phyloP scores from a whole-genome alignment of 441 rosid species.

The Melastoma candidum region DNA sequence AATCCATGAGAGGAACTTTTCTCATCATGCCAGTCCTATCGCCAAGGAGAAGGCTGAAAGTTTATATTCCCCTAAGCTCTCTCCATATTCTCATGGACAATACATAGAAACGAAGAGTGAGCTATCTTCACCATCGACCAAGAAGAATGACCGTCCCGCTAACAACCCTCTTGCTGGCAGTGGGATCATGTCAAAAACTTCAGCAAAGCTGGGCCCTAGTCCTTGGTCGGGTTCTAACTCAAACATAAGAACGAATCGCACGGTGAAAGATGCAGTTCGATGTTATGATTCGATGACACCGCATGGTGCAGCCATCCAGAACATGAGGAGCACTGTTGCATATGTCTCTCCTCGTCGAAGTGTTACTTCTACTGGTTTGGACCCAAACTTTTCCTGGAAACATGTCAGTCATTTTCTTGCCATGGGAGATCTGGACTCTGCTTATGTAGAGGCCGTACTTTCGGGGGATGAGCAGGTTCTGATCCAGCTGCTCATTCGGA shows the following conservation, averaged over 20 bases:
- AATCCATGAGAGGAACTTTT: constrained; percentile 26
- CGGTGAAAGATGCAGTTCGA: no score
- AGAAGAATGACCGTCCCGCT: constrained; percentile 40
- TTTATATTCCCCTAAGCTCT: constrained; percentile 48
- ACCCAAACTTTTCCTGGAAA: constrained; percentile 34
- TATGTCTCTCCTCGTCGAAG: no score
- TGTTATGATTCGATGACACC: no score
- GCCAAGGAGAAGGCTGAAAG: constrained; percentile 40
- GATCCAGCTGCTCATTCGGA: constrained; percentile 72
- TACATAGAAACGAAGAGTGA: constrained; percentile 42
- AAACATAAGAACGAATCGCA: no score
- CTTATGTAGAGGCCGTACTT: constrained; percentile 65
- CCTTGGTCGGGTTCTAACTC: no score
- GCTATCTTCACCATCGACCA: constrained; percentile 37
- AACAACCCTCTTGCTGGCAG: constrained; percentile 11
- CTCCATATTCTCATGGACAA: constrained; percentile 62
- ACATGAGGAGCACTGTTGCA: no score
- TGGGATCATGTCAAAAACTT: no score
- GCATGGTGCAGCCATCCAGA: no score
- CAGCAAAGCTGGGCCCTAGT: no score
- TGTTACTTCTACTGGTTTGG: no score
- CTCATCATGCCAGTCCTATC: constrained; percentile 37
- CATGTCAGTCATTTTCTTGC: constrained; percentile 40
- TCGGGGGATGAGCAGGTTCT: constrained; percentile 56
- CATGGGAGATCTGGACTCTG: constrained; percentile 72